Percentiles rank a stretch among this genome's conserved stretches.
Conservation (phyloP, 169 alveolate genomes). For the Eimeria zaria region DNA sequence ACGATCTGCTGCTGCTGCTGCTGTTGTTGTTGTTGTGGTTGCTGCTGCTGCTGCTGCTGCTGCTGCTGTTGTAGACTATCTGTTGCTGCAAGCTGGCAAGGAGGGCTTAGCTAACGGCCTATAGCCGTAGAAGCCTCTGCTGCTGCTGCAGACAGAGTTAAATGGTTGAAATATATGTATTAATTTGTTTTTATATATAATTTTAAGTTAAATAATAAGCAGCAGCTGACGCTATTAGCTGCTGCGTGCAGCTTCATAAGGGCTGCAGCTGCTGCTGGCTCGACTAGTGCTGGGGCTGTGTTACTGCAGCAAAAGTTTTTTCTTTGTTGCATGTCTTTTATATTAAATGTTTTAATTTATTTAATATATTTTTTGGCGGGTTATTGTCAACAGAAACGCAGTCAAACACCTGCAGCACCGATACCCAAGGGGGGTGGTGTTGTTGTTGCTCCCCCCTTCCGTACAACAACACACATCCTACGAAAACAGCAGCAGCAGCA, state of each 20-base stretch:
- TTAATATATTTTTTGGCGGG: background rate
- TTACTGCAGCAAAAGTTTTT: background rate
- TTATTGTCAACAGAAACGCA: background rate
- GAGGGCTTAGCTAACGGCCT: too few species aligned
- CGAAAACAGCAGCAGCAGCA: background rate
- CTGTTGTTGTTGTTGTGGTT: background rate
- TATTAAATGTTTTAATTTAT: background rate
- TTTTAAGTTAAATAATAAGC: background rate
- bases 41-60: background rate
- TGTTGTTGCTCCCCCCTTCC: background rate
- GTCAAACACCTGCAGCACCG: background rate
- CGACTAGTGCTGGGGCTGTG: background rate
- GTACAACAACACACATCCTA: too few species aligned
- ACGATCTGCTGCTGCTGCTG: too few species aligned
- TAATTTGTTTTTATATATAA: too few species aligned
- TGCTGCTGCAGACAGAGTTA: too few species aligned
- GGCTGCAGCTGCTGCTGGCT: slow-evolving; percentile 16
- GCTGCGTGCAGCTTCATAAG: background rate
- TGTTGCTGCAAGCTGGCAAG: too few species aligned
- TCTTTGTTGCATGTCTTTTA: background rate
- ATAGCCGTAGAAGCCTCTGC: too few species aligned
- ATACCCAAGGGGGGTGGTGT: background rate
- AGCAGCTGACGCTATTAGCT: background rate
- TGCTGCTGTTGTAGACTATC: background rate
- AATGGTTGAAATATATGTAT: too few species aligned